Conservation (phyloP, 208 protist species). For the Acanthamoeba healyi region DNA sequence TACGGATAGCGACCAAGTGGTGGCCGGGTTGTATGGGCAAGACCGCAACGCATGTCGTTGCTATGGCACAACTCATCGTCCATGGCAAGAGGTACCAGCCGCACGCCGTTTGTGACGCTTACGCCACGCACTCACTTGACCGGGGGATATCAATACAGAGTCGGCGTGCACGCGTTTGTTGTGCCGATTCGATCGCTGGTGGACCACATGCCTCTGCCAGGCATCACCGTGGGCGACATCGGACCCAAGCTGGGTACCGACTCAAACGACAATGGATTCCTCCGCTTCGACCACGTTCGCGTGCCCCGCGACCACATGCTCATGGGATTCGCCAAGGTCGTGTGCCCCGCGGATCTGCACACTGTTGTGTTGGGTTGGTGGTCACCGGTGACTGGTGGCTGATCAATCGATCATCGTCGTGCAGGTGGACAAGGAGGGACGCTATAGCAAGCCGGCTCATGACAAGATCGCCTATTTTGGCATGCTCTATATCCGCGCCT, state of each 20-base stretch:
- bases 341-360: neutral
- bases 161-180: constrained; percentile 87
- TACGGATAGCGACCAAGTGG: constrained; percentile 77
- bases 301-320: constrained; percentile 84
- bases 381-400: neutral
- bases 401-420: no score
- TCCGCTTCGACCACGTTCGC: constrained; percentile 81
- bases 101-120: neutral
- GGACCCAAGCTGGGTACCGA: constrained; percentile 85
- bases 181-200: constrained; percentile 83
- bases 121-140: no score
- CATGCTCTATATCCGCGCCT: constrained; percentile 69
- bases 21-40: constrained; percentile 83
- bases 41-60: constrained; percentile 80
- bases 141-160: no score
- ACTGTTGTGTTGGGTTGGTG: neutral
- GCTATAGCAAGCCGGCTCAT: constrained; percentile 67
- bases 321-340: constrained; percentile 77
- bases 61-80: constrained; percentile 87
- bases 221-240: constrained; percentile 84
- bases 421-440: constrained; percentile 77
- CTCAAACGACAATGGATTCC: constrained; percentile 86
- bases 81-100: constrained; percentile 70
- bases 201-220: constrained; percentile 72
- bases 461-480: constrained; percentile 79